Evolutionary conservation across 176 grass and related monocot species (phyloP).

Genomic region (Oryza brachyantha): DNA sequence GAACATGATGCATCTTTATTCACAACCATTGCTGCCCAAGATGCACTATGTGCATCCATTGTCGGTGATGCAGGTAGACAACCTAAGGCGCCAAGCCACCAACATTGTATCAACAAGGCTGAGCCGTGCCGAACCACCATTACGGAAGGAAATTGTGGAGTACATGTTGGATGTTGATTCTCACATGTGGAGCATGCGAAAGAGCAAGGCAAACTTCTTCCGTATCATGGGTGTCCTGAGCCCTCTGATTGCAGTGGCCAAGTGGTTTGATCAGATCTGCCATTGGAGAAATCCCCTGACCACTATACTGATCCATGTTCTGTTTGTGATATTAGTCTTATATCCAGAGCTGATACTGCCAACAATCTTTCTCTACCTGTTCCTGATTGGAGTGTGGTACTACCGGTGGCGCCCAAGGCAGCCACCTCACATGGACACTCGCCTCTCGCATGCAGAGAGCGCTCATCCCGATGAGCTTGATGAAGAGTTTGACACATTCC

Average conservation of each 20-base stretch:
- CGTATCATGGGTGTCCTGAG: background rate
- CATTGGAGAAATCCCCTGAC: background rate
- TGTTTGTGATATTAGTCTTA: background rate
- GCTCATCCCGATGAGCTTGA: slow-evolving; percentile 27
- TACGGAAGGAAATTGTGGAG: background rate
- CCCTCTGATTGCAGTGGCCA: background rate
- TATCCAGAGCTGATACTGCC: slow-evolving; percentile 1
- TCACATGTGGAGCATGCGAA: background rate
- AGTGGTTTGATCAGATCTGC: background rate
- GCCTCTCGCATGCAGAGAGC: slow-evolving; percentile 3
- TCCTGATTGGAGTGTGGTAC: background rate
- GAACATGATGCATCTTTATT: background rate
- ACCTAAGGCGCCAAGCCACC: background rate
- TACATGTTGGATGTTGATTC: background rate
- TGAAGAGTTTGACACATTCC: slow-evolving; percentile 29
- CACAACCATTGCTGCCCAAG: background rate
- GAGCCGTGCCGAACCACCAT: background rate
- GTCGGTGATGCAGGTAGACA: background rate
- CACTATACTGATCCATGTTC: background rate
- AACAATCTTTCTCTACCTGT: background rate
- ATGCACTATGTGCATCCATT: background rate
- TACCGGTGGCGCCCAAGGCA: background rate
- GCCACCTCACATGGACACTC: slow-evolving; percentile 33
- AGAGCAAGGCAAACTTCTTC: background rate
- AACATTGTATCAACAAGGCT: background rate